Conservation (phyloP, 2,329 filamentous ascomycete species). For the Orbilia oligospora region DNA sequence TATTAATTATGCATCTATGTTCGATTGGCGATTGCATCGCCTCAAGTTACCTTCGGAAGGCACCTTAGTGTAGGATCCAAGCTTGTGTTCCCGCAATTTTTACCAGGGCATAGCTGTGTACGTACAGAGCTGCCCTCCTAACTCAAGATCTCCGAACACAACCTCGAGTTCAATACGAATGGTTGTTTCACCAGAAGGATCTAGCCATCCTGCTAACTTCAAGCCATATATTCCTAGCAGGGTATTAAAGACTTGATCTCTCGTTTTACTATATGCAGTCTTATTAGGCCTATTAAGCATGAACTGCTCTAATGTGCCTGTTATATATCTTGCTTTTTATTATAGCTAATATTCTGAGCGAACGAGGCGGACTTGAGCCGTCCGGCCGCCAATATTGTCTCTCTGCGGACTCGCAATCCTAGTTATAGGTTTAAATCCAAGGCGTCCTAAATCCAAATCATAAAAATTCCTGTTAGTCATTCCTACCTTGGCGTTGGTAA, state of each 20-base stretch:
- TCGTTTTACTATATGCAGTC: neutral
- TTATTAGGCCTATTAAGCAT: neutral
- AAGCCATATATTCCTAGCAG: neutral
- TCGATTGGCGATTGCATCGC: slow-evolving; percentile 1
- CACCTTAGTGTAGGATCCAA: slow-evolving; percentile 2
- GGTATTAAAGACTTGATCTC: neutral
- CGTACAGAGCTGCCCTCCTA: neutral
- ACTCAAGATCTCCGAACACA: neutral
- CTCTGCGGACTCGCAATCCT: neutral
- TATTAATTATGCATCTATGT: neutral
- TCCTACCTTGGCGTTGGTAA: neutral
- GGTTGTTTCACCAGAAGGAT: slow-evolving; percentile 6
- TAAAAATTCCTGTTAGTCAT: neutral
- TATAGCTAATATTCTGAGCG: neutral
- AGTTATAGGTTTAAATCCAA: neutral
- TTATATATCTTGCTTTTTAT: neutral
- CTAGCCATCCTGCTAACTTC: slow-evolving; percentile 6
- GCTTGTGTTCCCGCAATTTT: neutral
- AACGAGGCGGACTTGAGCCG: neutral
- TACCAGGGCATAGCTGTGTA: neutral
- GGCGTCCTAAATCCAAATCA: neutral
- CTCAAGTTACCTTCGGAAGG: neutral
- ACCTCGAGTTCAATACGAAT: neutral
- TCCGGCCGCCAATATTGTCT: neutral
- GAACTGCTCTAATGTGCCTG: too few relatives aligned